Conservation (phyloP, 2,329 filamentous ascomycete genomes). For the Helminthosporium solani region DNA sequence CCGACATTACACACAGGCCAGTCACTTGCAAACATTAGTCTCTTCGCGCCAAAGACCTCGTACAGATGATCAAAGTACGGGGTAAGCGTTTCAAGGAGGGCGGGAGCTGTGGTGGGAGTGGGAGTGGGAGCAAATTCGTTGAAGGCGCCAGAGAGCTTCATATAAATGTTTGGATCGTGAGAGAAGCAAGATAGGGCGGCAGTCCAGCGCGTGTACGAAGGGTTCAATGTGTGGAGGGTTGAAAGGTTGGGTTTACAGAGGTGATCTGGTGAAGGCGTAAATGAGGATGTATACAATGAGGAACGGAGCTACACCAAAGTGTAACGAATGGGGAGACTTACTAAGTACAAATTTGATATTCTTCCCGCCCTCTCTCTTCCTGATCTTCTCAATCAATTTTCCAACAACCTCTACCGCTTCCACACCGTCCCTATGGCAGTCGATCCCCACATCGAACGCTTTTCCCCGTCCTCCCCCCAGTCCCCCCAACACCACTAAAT, state of each 20-base stretch:
- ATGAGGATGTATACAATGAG: too few species aligned
- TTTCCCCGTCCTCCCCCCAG: slow-evolving; percentile 60
- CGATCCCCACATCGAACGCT: slow-evolving; percentile 81
- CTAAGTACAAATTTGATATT: slow-evolving; percentile 70
- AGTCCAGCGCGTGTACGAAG: slow-evolving; percentile 67
- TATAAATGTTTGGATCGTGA: slow-evolving; percentile 66
- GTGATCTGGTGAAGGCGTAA: slow-evolving; percentile 62
- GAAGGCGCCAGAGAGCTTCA: slow-evolving; percentile 89
- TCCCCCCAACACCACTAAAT: slow-evolving; percentile 61
- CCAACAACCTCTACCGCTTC: slow-evolving; percentile 52
- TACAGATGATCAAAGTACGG: slow-evolving; percentile 75
- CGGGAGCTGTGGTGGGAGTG: slow-evolving; percentile 14
- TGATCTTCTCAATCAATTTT: slow-evolving; percentile 37
- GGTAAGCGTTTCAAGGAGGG: slow-evolving; percentile 62
- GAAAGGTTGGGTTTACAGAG: slow-evolving; percentile 84
- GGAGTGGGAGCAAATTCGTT: slow-evolving; percentile 66
- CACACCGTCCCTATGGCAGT: slow-evolving; percentile 73
- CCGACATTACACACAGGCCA: slow-evolving; percentile 87
- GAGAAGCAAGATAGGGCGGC: slow-evolving; percentile 67
- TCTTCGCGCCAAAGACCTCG: slow-evolving; percentile 66
- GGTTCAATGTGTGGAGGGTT: slow-evolving; percentile 39
- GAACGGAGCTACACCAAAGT: too few species aligned
- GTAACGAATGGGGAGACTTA: slow-evolving; percentile 45
- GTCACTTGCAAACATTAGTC: slow-evolving; percentile 88
- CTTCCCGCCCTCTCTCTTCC: slow-evolving; percentile 57